phyloP scores from a whole-genome alignment of 495 filamentous ascomycete species.

The Xylaria scruposa region DNA sequence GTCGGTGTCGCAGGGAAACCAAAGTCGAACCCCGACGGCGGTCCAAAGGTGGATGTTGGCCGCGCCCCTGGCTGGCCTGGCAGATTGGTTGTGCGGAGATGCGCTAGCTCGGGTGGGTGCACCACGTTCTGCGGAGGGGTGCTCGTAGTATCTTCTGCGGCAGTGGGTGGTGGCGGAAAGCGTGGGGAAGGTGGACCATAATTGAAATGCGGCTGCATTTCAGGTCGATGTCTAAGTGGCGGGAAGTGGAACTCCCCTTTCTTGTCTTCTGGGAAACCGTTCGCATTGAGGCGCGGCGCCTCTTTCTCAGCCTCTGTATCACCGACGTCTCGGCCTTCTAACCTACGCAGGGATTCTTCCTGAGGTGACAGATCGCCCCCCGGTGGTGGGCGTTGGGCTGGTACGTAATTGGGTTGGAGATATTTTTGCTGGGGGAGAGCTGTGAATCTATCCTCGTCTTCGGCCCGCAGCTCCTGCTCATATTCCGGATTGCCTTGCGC shows the following conservation, averaged over 20 bases:
- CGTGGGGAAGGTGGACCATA: conserved; percentile 56
- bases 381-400: conserved; percentile 50
- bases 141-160: conserved; percentile 19
- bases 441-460: conserved; percentile 84
- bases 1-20: conserved; percentile 78
- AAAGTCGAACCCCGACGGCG: conserved; percentile 69
- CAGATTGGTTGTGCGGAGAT: conserved; percentile 56
- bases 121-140: conserved; percentile 30
- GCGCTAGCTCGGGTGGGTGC: conserved; percentile 56
- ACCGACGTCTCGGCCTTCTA: conserved; percentile 49
- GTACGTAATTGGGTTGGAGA: conserved; percentile 57
- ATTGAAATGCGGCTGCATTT: conserved; percentile 57
- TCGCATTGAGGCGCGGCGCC: conserved; percentile 20
- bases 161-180: conserved; percentile 28
- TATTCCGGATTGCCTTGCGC: conserved; percentile 78
- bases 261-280: conserved; percentile 41
- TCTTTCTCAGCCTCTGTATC: conserved; percentile 31
- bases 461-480: conserved; percentile 79
- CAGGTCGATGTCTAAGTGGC: conserved; percentile 48
- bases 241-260: conserved; percentile 62
- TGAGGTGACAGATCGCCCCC: conserved; percentile 43
- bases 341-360: conserved; percentile 51
- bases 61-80: conserved; percentile 36
- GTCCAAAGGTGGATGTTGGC: conserved; percentile 53
- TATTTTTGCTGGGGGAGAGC: conserved; percentile 72